A percentile compares a stretch with the other conserved stretches of the same genome.
phyloP scores from a whole-genome alignment of 202 grass and related monocot species.

The Setaria italica region DNA sequence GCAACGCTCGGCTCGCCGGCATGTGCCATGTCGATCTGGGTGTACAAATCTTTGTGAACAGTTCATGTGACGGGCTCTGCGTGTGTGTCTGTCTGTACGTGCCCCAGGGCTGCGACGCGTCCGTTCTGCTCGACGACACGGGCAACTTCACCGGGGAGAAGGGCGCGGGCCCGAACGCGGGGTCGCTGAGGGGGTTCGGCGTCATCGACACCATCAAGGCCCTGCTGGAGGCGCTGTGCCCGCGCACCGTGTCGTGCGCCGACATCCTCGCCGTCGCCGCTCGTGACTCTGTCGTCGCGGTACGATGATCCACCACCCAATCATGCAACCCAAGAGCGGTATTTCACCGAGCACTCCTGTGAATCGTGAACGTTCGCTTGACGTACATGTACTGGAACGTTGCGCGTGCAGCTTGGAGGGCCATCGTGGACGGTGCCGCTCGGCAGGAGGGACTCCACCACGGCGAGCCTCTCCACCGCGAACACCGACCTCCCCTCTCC shows the following conservation, averaged over 20 bases:
- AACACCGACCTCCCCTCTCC: constrained; percentile 50
- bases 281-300: constrained; percentile 46
- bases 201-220: constrained; percentile 53
- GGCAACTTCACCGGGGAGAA: constrained; percentile 62
- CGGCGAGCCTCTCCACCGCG: constrained; percentile 44
- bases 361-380: background rate
- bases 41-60: background rate
- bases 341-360: background rate
- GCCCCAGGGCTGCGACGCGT: constrained; percentile 58
- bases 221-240: constrained; percentile 51
- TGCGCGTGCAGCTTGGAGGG: constrained; percentile 46
- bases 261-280: constrained; percentile 52
- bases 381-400: background rate
- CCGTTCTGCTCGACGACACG: constrained; percentile 58
- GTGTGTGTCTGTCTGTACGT: background rate
- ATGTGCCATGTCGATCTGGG: background rate
- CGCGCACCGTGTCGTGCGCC: constrained; percentile 53
- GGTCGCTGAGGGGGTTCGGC: constrained; percentile 53
- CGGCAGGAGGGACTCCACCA: constrained; percentile 57
- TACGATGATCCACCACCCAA: background rate
- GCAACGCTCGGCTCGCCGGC: background rate
- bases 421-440: constrained; percentile 55
- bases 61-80: background rate
- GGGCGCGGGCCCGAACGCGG: constrained; percentile 50
- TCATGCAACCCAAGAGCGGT: background rate